Evolutionary conservation across 2,329 filamentous ascomycete genomes (phyloP), one percentile per base, ranked within the genome.

Genomic region (Colletotrichum scovillei): DNA sequence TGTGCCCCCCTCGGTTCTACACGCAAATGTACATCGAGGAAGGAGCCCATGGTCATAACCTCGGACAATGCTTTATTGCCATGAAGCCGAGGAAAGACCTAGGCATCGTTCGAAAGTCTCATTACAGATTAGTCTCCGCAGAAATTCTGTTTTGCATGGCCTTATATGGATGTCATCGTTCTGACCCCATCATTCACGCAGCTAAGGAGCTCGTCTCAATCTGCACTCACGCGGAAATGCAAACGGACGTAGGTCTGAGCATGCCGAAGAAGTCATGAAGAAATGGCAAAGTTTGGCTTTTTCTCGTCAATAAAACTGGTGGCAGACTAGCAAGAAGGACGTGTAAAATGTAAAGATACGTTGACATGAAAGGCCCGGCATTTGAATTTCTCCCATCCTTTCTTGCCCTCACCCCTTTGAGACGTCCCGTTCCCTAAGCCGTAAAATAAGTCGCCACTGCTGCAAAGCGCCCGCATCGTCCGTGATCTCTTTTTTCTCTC

Each of bases 41-140:
- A 52, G 28, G n/a, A 19, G 60, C 28, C 52, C 11, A 3, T 12
- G 16, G 16, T 7, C 38, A 22, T 22, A 19, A 35, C 12, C 46
- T 46, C 16, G 32, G 46, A 49, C 26, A 12, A 49, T 12, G 22
- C 24, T 52, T 53, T n/a, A 53, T 24, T 30, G 24, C 28, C 60
- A 35, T 5, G 42, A 35, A n/a, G 42, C 42, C 8, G 5, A 9
- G 30, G 49, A 19, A 16, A 19, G 30, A n/a, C 49, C 49, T 38
- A 19, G 30, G 49, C 30, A 26, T 9, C 46, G 32, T 28, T 22
- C 9, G 22, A 19, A 42, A 19, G 14, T 55, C 46, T 32, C 49
- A 14, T 55, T 32, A 49, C 62, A 64, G 62, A 64, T 64, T 64
- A 64, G 62, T 26, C 4, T 38, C 14, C n/a, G 46, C 62, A 35